Conservation (phyloP, 352 stramenopile species). For the Globisporangium spinosum region DNA sequence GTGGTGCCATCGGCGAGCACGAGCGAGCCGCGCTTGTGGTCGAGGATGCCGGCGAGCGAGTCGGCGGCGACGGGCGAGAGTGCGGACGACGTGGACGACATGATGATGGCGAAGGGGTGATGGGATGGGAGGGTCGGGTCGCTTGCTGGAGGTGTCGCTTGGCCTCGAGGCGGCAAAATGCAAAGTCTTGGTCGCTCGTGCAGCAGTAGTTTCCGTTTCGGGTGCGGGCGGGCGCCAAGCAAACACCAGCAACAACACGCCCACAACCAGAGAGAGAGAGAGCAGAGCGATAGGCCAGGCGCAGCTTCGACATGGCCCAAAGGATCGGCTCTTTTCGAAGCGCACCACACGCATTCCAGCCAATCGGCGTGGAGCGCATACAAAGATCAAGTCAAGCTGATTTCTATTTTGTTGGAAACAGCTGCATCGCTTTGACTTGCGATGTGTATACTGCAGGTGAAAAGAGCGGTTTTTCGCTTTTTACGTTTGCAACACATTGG, state of each 20-base stretch:
- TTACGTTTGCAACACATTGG: neutral
- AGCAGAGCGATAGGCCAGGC: neutral
- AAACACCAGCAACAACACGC: neutral
- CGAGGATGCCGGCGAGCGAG: slow-evolving; percentile 34
- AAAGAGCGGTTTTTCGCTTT: neutral
- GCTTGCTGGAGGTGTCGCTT: slow-evolving; percentile 24
- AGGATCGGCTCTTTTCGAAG: slow-evolving; percentile 4
- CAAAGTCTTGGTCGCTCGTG: slow-evolving; percentile 33
- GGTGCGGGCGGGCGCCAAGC: neutral
- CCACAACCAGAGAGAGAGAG: neutral
- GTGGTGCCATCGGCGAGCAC: slow-evolving; percentile 79
- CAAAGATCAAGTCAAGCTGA: neutral
- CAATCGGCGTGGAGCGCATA: neutral
- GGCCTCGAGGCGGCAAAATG: slow-evolving; percentile 34
- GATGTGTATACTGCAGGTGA: neutral
- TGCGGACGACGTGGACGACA: slow-evolving; percentile 34
- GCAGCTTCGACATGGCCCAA: slow-evolving; percentile 14
- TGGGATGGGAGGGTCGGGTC: slow-evolving; percentile 9
- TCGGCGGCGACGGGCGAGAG: slow-evolving; percentile 49
- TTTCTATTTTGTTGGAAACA: slow-evolving; percentile 2
- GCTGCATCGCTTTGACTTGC: neutral
- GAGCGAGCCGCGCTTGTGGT: slow-evolving; percentile 65
- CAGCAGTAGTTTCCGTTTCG: neutral
- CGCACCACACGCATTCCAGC: neutral
- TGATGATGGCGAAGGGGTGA: slow-evolving; percentile 23